Conservation (phyloP, 2,329 filamentous ascomycete genomes). For the Cordyceps cicadae region DNA sequence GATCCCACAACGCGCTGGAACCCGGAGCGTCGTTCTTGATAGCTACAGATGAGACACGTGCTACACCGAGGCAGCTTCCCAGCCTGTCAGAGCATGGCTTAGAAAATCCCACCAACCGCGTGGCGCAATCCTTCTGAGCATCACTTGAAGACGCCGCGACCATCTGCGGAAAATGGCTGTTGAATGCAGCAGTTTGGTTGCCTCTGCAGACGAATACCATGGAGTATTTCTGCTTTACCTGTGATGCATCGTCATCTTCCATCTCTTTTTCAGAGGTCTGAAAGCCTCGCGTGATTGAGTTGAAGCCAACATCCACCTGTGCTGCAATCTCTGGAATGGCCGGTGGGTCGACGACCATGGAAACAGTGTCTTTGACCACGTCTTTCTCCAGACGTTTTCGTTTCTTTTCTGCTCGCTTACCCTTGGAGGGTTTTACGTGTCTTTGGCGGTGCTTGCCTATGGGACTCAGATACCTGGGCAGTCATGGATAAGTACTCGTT, state of each 20-base stretch:
- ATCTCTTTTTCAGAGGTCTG: slow-evolving; percentile 22
- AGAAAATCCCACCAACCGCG: slow-evolving; percentile 55
- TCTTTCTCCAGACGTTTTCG: slow-evolving; percentile 34
- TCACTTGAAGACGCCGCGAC: slow-evolving; percentile 40
- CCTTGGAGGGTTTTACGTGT: slow-evolving; percentile 49
- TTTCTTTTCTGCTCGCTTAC: slow-evolving; percentile 47
- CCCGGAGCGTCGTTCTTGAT: slow-evolving; percentile 49
- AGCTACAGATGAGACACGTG: slow-evolving; percentile 57
- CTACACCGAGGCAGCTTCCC: slow-evolving; percentile 48
- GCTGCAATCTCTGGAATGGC: slow-evolving; percentile 43
- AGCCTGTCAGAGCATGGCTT: slow-evolving; percentile 51
- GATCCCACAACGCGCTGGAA: slow-evolving; percentile 47
- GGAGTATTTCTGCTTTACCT: slow-evolving; percentile 29
- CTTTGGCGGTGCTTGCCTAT: slow-evolving; percentile 52
- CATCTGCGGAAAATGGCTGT: slow-evolving; percentile 52
- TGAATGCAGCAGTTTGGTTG: slow-evolving; percentile 48
- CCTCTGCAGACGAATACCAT: slow-evolving; percentile 52
- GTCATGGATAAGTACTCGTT: slow-evolving; percentile 9
- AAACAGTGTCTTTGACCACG: slow-evolving; percentile 16
- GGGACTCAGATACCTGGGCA: slow-evolving; percentile 50
- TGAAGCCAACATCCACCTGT: slow-evolving; percentile 56
- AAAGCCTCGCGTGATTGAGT: slow-evolving; percentile 53
- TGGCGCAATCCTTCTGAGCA: slow-evolving; percentile 30
- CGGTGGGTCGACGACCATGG: slow-evolving; percentile 17
- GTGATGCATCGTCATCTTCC: not conserved